phyloP scores from a whole-genome alignment of 495 filamentous ascomycete species.

The Letharia lupina region DNA sequence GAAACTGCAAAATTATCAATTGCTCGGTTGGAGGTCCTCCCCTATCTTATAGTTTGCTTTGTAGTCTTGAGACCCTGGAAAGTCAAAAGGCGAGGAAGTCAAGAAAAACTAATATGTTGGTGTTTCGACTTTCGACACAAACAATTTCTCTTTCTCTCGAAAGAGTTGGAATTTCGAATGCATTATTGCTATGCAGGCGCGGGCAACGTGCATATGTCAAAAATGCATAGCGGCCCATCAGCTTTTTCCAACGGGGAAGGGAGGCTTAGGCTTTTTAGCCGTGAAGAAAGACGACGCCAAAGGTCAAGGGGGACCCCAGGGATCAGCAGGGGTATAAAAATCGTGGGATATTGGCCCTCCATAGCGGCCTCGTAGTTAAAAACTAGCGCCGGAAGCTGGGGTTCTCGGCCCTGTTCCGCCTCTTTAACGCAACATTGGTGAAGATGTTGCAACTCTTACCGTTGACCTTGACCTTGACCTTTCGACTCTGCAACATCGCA shows the following conservation, averaged over 20 bases:
- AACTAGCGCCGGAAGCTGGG: conserved; percentile 1
- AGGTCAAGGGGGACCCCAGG: no score
- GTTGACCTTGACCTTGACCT: background rate
- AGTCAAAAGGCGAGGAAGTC: background rate
- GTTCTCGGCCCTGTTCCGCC: background rate
- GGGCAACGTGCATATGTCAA: background rate
- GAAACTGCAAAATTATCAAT: background rate
- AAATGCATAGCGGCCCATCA: conserved; percentile 5
- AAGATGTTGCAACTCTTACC: conserved; percentile 1
- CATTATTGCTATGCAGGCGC: background rate
- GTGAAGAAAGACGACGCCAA: background rate
- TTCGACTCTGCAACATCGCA: background rate
- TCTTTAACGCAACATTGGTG: background rate
- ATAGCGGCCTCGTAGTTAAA: background rate
- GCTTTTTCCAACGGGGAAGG: background rate
- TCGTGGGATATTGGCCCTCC: background rate
- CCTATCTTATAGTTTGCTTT: background rate
- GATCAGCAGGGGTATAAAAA: background rate
- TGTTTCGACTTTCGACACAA: background rate
- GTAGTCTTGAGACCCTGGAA: background rate
- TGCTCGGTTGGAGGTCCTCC: background rate
- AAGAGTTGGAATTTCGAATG: background rate
- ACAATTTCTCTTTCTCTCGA: background rate
- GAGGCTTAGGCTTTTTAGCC: background rate
- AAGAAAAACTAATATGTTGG: background rate